phyloP scores from a whole-genome alignment of 1,284 basidiomycete species.

The Leccinum pachyderme region DNA sequence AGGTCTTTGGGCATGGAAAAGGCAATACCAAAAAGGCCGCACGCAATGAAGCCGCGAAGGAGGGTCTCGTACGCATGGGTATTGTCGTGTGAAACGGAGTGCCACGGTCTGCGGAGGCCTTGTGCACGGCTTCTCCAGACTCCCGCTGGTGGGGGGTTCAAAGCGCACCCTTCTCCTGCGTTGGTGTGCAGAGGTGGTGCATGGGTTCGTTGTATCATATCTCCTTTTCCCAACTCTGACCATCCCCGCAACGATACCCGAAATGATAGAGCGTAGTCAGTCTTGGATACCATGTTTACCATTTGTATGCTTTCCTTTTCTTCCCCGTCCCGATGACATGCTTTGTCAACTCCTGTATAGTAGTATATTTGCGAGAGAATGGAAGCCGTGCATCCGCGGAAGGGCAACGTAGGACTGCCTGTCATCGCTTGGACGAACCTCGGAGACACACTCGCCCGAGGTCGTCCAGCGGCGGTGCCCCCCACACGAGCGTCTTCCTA shows the following conservation, averaged over 20 bases:
- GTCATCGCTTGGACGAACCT: conserved; percentile 12
- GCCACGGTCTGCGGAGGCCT: conserved; percentile 9
- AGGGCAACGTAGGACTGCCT: not conserved
- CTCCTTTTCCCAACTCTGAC: not conserved
- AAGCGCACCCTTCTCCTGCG: conserved; percentile 38
- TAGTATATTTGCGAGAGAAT: conserved; percentile 2
- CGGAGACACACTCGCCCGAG: conserved; percentile 40
- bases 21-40: conserved; percentile 76
- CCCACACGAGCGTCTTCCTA: conserved; percentile 62
- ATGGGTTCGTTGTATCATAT: conserved; percentile 24
- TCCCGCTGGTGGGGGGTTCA: conserved; percentile 43
- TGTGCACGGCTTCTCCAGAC: conserved; percentile 57
- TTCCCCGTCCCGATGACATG: not conserved
- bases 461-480: conserved; percentile 65
- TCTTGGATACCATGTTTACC: not conserved
- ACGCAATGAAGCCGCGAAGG: conserved; percentile 67
- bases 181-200: conserved; percentile 54
- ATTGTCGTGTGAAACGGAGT: conserved; percentile 35
- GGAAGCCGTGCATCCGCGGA: no score
- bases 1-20: conserved; percentile 55
- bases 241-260: not conserved
- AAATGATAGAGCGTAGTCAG: not conserved
- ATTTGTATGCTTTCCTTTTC: not conserved
- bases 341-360: not conserved
- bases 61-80: conserved; percentile 50